Conservation (phyloP, 306 rosid genomes). For the Psophocarpus tetragonolobus region DNA sequence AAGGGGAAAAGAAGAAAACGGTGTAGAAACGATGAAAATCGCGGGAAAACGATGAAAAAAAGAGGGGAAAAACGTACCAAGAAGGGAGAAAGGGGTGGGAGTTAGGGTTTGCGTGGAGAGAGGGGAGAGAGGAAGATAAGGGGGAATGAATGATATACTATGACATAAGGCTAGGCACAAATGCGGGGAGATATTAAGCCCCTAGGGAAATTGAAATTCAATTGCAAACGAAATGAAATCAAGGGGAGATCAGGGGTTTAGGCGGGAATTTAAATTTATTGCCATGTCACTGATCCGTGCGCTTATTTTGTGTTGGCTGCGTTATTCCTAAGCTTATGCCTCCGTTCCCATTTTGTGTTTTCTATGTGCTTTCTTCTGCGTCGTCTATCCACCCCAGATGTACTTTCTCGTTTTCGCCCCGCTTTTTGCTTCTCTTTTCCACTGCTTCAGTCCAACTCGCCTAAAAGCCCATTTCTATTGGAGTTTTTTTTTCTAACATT, state of each 20-base stretch:
- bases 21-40: neutral
- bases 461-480: too few species aligned
- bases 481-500: too few species aligned
- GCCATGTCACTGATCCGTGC: conserved; percentile 75
- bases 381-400: too few species aligned
- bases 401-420: too few species aligned
- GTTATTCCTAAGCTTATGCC: conserved; percentile 30
- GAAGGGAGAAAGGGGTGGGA: conserved; percentile 9
- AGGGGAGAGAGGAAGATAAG: conserved; percentile 23
- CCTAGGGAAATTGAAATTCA: conserved; percentile 77
- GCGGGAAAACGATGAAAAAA: conserved; percentile 10
- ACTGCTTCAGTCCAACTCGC: too few species aligned
- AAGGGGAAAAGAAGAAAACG: neutral
- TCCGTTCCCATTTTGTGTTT: conserved; percentile 36
- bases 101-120: conserved; percentile 45
- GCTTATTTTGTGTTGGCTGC: conserved; percentile 45
- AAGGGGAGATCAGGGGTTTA: conserved; percentile 52
- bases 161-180: conserved; percentile 16
- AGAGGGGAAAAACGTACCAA: conserved; percentile 29
- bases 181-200: conserved; percentile 51
- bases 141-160: neutral
- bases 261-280: conserved; percentile 83
- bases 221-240: conserved; percentile 71
- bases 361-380: conserved; percentile 39
- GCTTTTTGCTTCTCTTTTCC: too few species aligned